phyloP scores from a whole-genome alignment of 495 filamentous ascomycete species.

The Lineolata rhizophorae region DNA sequence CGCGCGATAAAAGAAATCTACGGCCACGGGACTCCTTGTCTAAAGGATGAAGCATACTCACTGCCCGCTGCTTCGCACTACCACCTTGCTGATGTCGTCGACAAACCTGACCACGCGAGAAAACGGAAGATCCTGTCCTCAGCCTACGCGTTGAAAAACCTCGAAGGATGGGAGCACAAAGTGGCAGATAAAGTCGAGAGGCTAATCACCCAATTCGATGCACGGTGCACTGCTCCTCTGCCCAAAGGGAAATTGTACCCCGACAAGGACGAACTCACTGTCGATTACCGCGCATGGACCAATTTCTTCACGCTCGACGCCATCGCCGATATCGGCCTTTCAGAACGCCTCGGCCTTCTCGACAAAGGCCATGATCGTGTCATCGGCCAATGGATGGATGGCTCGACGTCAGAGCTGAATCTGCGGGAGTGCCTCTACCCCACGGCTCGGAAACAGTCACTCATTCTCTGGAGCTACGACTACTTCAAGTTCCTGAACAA shows the following conservation, averaged over 20 bases:
- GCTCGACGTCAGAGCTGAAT: slow-evolving; percentile 18
- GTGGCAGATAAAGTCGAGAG: slow-evolving; percentile 5
- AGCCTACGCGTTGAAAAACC: slow-evolving; percentile 6
- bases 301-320: slow-evolving; percentile 12
- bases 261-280: slow-evolving; percentile 6
- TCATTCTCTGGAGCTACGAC: slow-evolving; percentile 25
- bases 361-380: slow-evolving; percentile 24
- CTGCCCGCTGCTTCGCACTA: slow-evolving; percentile 17
- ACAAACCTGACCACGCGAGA: slow-evolving; percentile 12
- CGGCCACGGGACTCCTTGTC: slow-evolving; percentile 28
- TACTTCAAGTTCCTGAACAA: slow-evolving; percentile 19
- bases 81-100: slow-evolving; percentile 12
- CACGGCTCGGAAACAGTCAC: slow-evolving; percentile 21
- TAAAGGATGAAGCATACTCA: slow-evolving; percentile 26
- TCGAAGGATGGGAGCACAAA: slow-evolving; percentile 7
- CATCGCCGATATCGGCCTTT: slow-evolving; percentile 31
- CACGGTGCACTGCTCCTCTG: slow-evolving; percentile 8
- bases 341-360: slow-evolving; percentile 28
- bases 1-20: slow-evolving; percentile 32
- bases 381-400: slow-evolving; percentile 20
- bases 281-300: slow-evolving; percentile 6
- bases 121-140: slow-evolving; percentile 12
- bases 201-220: slow-evolving; percentile 9
- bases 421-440: slow-evolving; percentile 26
- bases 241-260: neutral